Evolutionary conservation across 2,329 filamentous ascomycete species (phyloP).

Genomic region (Alternaria sp.): DNA sequence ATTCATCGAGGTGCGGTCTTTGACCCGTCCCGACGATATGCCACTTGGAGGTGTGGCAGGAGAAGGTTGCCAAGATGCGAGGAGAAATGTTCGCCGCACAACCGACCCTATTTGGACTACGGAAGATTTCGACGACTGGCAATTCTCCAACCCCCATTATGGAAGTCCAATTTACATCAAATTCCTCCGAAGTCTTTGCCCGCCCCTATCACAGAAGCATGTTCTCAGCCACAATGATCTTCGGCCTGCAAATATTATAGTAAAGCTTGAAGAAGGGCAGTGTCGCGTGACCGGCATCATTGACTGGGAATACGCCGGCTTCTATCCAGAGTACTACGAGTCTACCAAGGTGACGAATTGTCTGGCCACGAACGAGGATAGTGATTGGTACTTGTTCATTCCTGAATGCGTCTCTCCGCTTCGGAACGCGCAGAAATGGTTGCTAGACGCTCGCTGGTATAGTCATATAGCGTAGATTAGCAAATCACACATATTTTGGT

Average conservation of each 20-base stretch:
- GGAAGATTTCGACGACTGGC: neutral
- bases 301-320: neutral
- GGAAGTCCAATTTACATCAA: neutral
- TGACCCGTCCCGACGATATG: neutral
- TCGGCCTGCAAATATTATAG: neutral
- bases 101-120: neutral
- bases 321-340: conserved; percentile 1
- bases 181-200: neutral
- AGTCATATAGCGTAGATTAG: neutral
- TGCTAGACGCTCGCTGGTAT: neutral
- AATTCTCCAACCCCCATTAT: neutral
- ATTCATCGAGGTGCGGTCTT: neutral
- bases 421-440: neutral
- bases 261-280: neutral
- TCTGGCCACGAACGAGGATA: neutral
- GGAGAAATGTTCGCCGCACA: neutral
- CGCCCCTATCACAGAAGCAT: neutral
- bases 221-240: conserved; percentile 1
- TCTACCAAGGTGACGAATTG: neutral
- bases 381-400: conserved; percentile 1
- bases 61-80: neutral
- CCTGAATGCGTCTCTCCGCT: neutral
- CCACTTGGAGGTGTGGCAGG: neutral
- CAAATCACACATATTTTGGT: neutral
- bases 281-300: neutral